Percentiles rank a stretch among this genome's conserved stretches.
These are phyloP conservation scores for Haberlea rhodopensis DNA, from an alignment of 257 asterid species.

Conservation along the genomic window DNA sequence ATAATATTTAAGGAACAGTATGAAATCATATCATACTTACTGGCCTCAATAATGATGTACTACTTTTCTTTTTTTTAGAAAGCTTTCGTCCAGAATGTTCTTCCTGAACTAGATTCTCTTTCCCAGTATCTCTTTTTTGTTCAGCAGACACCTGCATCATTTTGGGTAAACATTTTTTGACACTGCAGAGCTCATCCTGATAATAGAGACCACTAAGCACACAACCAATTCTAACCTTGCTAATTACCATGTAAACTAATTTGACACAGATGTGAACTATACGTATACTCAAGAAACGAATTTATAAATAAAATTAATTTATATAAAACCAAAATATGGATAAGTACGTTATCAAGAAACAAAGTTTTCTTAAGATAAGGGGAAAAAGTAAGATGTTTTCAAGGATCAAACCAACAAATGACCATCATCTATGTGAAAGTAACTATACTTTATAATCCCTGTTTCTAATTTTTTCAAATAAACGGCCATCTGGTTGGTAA, in stretches of 20 bases:
- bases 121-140: constrained; percentile 58
- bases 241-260: constrained; percentile 18
- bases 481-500: constrained; percentile 7
- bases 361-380: neutral
- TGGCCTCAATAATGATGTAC: constrained; percentile 69
- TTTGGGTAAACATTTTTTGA: constrained; percentile 20
- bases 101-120: constrained; percentile 58
- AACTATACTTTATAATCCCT: neutral
- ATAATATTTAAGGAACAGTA: constrained; percentile 20
- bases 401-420: constrained; percentile 1
- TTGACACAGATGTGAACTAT: neutral
- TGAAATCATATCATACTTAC: constrained; percentile 45
- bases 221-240: constrained; percentile 8
- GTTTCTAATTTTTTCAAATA: constrained; percentile 9
- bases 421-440: constrained; percentile 9
- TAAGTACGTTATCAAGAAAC: constrained; percentile 15
- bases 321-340: constrained; percentile 8
- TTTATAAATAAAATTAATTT: constrained; percentile 8
- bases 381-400: neutral
- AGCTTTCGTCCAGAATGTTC: constrained; percentile 53
- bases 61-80: constrained; percentile 58
- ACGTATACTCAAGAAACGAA: constrained; percentile 17
- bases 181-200: constrained; percentile 8
- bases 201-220: constrained; percentile 14
- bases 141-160: constrained; percentile 76